phyloP scores from a whole-genome alignment of 257 asterid genomes.

The Coffea canephora region DNA sequence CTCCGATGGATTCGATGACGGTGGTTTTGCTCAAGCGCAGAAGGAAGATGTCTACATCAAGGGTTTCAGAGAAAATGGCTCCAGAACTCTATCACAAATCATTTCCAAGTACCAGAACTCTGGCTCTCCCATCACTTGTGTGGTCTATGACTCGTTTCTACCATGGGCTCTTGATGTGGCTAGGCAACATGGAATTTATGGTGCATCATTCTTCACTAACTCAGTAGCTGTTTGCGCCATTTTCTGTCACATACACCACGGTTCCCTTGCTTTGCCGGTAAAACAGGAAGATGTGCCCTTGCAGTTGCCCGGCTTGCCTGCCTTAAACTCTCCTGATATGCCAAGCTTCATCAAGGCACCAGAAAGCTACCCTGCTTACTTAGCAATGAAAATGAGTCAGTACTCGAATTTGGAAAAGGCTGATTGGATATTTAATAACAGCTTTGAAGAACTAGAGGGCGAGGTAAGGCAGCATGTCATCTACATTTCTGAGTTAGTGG shows the following conservation, averaged over 20 bases:
- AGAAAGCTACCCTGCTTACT: slow-evolving; percentile 61
- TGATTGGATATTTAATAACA: slow-evolving; percentile 54
- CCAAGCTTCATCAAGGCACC: slow-evolving; percentile 59
- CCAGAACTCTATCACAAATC: slow-evolving; percentile 40
- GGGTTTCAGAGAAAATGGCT: slow-evolving; percentile 43
- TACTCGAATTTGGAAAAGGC: slow-evolving; percentile 50
- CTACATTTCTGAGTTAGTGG: neutral
- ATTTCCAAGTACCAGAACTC: slow-evolving; percentile 25
- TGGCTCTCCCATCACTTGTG: slow-evolving; percentile 36
- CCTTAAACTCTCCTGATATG: slow-evolving; percentile 40
- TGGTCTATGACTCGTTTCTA: slow-evolving; percentile 55
- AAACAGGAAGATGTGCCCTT: slow-evolving; percentile 26
- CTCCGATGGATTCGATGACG: slow-evolving; percentile 58
- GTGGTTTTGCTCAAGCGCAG: slow-evolving; percentile 30
- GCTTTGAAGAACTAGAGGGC: slow-evolving; percentile 47
- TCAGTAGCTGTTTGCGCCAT: slow-evolving; percentile 53
- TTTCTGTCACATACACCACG: slow-evolving; percentile 45
- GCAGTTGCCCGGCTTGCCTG: slow-evolving; percentile 57
- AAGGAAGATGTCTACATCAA: slow-evolving; percentile 32
- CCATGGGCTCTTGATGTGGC: slow-evolving; percentile 86
- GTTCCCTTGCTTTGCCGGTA: slow-evolving; percentile 45
- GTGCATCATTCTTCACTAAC: slow-evolving; percentile 72
- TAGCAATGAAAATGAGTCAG: slow-evolving; percentile 61
- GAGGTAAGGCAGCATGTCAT: slow-evolving; percentile 32
- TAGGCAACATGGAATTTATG: slow-evolving; percentile 34